Evolutionary conservation across 176 grass and related monocot genomes (phyloP), one percentile per base, ranked within the genome.

Genomic region (Triticum turgidum): DNA sequence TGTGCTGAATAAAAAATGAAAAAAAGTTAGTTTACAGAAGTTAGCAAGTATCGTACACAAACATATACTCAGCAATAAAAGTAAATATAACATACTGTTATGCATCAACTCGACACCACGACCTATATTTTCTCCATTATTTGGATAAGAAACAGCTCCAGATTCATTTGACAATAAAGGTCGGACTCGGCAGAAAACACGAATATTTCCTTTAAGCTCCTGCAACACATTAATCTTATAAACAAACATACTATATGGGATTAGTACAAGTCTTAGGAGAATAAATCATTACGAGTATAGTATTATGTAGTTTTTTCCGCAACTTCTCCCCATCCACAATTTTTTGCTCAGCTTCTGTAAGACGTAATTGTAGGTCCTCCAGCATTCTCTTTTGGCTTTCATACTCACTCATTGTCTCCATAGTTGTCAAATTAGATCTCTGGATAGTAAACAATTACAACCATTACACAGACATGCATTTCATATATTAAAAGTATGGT

Each of bases 151-250:
- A 35, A 96, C 82, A 38, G 87, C 85, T 82, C 78, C 88, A 17
- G 72, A 98, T 76, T 92, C 94, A 76, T 81, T 91, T 12, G 70
- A 10, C 32, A 91, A 33, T 41, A 91, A 65, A 38, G 97, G 97
- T 13, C 97, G 86, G 62, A 93, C 97, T 44, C 97, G 88, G 32
- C 97, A 99, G 45, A 99, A 99, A 2, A 99, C 97, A 37, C 97
- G 86, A 11, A 99, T 96, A 17, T 99, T 99, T 66, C 97, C 97
- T 68, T 99, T 99, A 25, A 99, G 87, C 75, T 99, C 97, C 97
- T 99, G 77, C 44, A 91, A 32, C 61, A 34, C 17, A 64, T 70
- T 18, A 42, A 14, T 61, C 17, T 56, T 13, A 85, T 10, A 17
- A 54, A 71, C 20, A 33, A 15, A 88, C 38, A 81, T 80, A 66